These are phyloP conservation scores for Trypanosoma lewisi DNA, from an alignment of 208 protist genomes.

Conservation along the genomic window DNA sequence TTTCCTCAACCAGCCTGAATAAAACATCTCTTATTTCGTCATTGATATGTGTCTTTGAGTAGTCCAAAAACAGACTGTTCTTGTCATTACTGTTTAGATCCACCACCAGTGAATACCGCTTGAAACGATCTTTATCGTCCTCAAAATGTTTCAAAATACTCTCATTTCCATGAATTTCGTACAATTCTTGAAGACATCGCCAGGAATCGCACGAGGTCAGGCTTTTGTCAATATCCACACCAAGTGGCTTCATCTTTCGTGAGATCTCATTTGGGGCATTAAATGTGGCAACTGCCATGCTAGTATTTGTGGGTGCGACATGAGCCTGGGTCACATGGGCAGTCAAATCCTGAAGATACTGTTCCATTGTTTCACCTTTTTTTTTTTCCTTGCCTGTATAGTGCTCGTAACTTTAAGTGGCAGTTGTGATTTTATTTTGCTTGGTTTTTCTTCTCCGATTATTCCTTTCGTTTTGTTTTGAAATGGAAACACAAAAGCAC, in stretches of 20 bases:
- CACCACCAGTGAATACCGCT: constrained; percentile 66
- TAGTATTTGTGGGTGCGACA: constrained; percentile 30
- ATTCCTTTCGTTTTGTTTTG: constrained; percentile 4
- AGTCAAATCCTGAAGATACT: constrained; percentile 44
- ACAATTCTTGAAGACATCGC: constrained; percentile 60
- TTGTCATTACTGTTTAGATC: constrained; percentile 47
- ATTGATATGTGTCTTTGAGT: constrained; percentile 95
- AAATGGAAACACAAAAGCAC: no score
- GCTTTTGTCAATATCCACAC: constrained; percentile 30
- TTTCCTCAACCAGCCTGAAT: constrained; percentile 74
- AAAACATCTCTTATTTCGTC: constrained; percentile 92
- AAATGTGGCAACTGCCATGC: constrained; percentile 61
- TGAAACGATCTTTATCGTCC: constrained; percentile 55
- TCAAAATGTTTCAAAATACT: constrained; percentile 71
- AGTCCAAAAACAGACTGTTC: constrained; percentile 94
- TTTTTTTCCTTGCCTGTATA: background rate
- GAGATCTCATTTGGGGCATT: constrained; percentile 56
- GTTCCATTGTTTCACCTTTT: constrained; percentile 26
- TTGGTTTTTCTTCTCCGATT: background rate
- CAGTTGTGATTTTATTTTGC: background rate
- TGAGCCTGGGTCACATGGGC: constrained; percentile 42
- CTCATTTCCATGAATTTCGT: constrained; percentile 62
- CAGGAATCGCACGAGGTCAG: constrained; percentile 51
- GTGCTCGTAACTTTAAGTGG: background rate
- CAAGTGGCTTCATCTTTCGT: constrained; percentile 44